Base-by-base conservation (phyloP, 495 filamentous ascomycete genomes). In the Penicillium antarcticum region DNA sequence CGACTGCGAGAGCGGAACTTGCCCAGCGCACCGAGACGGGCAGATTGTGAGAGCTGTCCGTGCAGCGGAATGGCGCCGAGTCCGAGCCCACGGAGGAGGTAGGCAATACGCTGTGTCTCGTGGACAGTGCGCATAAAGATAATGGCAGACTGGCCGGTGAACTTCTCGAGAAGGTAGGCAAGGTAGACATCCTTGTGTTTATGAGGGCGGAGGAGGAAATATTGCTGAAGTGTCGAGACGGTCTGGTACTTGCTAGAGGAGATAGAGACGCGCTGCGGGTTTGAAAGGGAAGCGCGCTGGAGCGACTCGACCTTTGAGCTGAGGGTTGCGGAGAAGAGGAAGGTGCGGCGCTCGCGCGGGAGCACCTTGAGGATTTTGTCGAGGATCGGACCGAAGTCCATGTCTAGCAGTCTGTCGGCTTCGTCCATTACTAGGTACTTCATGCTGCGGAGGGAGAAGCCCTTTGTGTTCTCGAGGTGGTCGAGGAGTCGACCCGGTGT, bases 381-480 rank as follows among this genome's bases (percentile, higher is more conserved):
- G 10, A 97, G 77, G 18, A 94, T 84, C 3, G 90, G 88, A 0
- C 91, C 94, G 63, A 97, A 97, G 69, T 97, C 92, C 68, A 96
- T 83, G 62, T 97, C 94, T 0, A 98, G 80, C 0, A 98, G 77
- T 32, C 90, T 78, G 63, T 98, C 92, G 23, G 92, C 94, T 69
- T 98, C 94, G 57, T 97, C 94, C 81, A 97, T 89, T 32, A 95
- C 91, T 1, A 97, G 79, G 58, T 92, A 95, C 59, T 90, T 89
- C 4, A 97, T 72, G 13, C 72, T 73, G 5, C 83, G 81, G 33
- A 97, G 71, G 7, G 84, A 88, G 68, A 98, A 98, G 8, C 94
- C 92, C 65, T 95, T 96, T 6, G 94, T 98, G 65, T 96, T 96
- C 67, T 98, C 92, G 9, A 97, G 74, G 65, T 98, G 94, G 59